These are phyloP conservation scores for Coelastrella sp. DNA, from an alignment of 139 green algal species.

Conservation along the genomic window DNA sequence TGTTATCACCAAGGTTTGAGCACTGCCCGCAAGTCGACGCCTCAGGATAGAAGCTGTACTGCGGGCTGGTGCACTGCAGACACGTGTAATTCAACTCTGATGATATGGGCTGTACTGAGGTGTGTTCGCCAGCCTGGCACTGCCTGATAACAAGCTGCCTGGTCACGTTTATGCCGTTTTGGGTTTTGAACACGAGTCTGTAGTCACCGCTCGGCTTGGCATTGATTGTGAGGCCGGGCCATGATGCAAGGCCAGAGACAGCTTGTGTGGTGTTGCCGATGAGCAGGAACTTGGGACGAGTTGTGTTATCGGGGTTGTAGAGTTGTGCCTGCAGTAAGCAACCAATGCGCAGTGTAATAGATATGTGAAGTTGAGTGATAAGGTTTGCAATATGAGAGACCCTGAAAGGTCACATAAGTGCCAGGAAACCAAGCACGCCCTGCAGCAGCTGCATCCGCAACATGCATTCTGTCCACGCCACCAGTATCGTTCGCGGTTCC, in stretches of 20 bases:
- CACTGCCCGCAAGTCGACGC: constrained; percentile 5
- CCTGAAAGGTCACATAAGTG: too few relatives aligned
- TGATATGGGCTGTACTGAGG: neutral
- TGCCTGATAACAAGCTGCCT: neutral
- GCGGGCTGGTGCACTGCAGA: neutral
- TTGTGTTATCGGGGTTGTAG: neutral
- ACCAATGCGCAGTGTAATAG: neutral
- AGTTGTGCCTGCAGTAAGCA: neutral
- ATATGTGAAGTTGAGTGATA: too few relatives aligned
- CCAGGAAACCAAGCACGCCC: too few relatives aligned
- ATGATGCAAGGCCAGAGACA: neutral
- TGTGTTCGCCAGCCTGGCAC: constrained; percentile 6
- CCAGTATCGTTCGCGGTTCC: too few relatives aligned
- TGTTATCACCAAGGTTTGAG: neutral
- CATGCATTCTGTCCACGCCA: too few relatives aligned
- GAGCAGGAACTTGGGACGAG: neutral
- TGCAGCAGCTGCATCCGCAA: too few relatives aligned
- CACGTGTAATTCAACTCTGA: neutral
- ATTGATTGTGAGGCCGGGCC: neutral
- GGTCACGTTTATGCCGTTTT: neutral
- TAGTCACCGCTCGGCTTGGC: neutral
- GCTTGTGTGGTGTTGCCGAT: constrained; percentile 23
- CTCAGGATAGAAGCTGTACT: constrained; percentile 25
- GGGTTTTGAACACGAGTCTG: constrained; percentile 10
- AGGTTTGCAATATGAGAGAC: too few relatives aligned